These are phyloP conservation scores for Cocos nucifera DNA, from an alignment of 176 grass and related monocot species.

Conservation along the genomic window DNA sequence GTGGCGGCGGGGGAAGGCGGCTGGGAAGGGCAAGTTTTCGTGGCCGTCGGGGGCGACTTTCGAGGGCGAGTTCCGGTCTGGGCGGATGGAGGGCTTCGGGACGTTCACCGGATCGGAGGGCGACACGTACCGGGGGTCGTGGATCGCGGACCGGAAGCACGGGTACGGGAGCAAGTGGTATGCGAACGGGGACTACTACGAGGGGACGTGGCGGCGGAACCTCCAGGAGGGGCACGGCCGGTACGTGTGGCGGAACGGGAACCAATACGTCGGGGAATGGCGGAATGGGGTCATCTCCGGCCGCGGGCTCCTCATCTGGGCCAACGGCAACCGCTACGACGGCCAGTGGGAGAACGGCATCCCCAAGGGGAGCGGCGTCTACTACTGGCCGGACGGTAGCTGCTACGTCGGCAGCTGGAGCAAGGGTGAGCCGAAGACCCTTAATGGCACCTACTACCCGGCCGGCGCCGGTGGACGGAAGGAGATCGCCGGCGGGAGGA, in stretches of 20 bases:
- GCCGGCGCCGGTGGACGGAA: conserved; percentile 10
- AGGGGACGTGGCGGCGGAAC: conserved; percentile 83
- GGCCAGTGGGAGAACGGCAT: conserved; percentile 81
- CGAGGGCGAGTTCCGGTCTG: conserved; percentile 76
- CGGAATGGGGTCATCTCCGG: conserved; percentile 81
- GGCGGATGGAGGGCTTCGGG: conserved; percentile 81
- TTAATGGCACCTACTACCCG: conserved; percentile 78
- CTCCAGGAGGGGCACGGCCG: conserved; percentile 86
- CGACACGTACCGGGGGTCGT: conserved; percentile 69
- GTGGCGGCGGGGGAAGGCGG: conserved; percentile 63
- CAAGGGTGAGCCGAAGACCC: conserved; percentile 31
- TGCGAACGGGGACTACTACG: conserved; percentile 90
- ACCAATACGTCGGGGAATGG: conserved; percentile 97
- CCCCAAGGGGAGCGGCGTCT: conserved; percentile 62
- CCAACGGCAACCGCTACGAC: conserved; percentile 89
- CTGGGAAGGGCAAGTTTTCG: conserved; percentile 78
- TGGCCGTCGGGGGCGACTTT: conserved; percentile 86
- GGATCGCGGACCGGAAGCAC: conserved; percentile 68
- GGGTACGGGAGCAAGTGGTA: conserved; percentile 70
- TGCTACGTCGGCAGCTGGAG: conserved; percentile 76
- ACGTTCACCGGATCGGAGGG: conserved; percentile 63
- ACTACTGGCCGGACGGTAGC: conserved; percentile 83
- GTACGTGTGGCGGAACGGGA: conserved; percentile 82
- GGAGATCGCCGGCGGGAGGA: conserved; percentile 12
- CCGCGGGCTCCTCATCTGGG: conserved; percentile 78